phyloP scores from a whole-genome alignment of 1,139 yeast species.

The Kurtzmaniella quercitrusa region DNA sequence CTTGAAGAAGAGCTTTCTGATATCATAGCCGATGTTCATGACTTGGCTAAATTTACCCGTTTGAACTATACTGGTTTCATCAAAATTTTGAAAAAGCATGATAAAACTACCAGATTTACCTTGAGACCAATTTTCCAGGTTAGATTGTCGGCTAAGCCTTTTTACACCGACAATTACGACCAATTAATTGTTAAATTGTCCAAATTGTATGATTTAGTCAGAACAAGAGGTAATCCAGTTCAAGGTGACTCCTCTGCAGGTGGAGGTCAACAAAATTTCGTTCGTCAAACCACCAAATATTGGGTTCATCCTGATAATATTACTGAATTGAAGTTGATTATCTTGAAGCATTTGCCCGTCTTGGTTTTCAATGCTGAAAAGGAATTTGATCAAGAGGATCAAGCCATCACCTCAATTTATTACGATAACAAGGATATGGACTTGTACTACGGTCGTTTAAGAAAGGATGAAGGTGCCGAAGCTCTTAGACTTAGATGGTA shows the following conservation, averaged over 20 bases:
- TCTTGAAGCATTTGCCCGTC: slow-evolving; percentile 92
- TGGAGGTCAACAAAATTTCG: slow-evolving; percentile 95
- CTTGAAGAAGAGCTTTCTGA: slow-evolving; percentile 90
- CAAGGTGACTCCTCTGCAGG: slow-evolving; percentile 95
- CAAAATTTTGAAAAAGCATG: slow-evolving; percentile 93
- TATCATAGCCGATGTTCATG: slow-evolving; percentile 96
- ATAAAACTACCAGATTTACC: slow-evolving; percentile 78
- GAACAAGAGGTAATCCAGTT: slow-evolving; percentile 94
- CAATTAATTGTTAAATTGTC: slow-evolving; percentile 83
- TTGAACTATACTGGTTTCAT: slow-evolving; percentile 95
- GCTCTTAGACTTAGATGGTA: slow-evolving; percentile 98
- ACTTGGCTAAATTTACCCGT: slow-evolving; percentile 86
- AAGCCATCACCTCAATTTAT: slow-evolving; percentile 94
- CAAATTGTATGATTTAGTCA: slow-evolving; percentile 82
- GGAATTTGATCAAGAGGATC: slow-evolving; percentile 90
- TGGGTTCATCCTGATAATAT: slow-evolving; percentile 99
- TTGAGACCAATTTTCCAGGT: slow-evolving; percentile 91
- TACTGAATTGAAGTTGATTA: slow-evolving; percentile 91
- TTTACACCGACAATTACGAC: slow-evolving; percentile 93
- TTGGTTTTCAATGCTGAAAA: slow-evolving; percentile 93
- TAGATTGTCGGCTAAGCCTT: slow-evolving; percentile 87
- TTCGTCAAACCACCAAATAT: slow-evolving; percentile 95
- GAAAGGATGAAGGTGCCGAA: slow-evolving; percentile 98
- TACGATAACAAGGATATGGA: slow-evolving; percentile 88
- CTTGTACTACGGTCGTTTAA: slow-evolving; percentile 86